Percentiles rank a stretch among this genome's conserved stretches.
Evolutionary conservation across 106 monocot species (phyloP).

Genomic region (Dioscorea alata): DNA sequence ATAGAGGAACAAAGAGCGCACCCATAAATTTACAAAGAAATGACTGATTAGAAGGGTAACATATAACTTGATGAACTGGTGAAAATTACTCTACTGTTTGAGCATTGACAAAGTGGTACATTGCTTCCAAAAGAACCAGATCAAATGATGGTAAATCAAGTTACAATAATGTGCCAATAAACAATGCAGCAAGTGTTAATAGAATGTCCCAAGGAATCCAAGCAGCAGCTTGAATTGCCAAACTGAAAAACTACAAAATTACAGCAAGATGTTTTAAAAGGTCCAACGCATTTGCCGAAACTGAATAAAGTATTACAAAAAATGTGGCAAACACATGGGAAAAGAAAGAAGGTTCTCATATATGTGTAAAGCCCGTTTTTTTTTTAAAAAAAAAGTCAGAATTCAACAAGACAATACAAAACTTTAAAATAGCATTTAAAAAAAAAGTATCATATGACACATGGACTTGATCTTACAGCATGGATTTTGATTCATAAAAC

Average conservation of each 20-base stretch:
- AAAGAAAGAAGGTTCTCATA: not conserved
- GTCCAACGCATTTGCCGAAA: not conserved
- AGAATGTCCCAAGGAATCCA: no score
- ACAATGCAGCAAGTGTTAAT: no score
- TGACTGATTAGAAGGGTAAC: not conserved
- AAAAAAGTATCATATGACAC: not conserved
- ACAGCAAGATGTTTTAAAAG: not conserved
- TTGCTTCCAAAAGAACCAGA: no score
- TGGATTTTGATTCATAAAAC: not conserved
- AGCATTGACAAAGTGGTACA: not conserved
- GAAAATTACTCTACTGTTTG: not conserved
- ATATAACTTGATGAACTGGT: not conserved
- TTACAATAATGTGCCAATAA: no score
- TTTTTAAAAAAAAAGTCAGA: no score
- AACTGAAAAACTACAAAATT: not conserved
- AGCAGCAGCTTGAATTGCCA: no score
- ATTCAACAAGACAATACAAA: not conserved
- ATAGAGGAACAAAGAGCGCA: not conserved
- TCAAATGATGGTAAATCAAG: no score
- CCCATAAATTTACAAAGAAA: not conserved
- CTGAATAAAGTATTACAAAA: not conserved
- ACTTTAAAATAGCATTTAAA: not conserved
- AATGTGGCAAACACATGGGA: not conserved
- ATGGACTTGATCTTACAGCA: not conserved
- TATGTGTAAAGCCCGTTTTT: not conserved